Base-by-base conservation (phyloP, 2,329 filamentous ascomycete species). In the Sporothrix variecibatus region DNA sequence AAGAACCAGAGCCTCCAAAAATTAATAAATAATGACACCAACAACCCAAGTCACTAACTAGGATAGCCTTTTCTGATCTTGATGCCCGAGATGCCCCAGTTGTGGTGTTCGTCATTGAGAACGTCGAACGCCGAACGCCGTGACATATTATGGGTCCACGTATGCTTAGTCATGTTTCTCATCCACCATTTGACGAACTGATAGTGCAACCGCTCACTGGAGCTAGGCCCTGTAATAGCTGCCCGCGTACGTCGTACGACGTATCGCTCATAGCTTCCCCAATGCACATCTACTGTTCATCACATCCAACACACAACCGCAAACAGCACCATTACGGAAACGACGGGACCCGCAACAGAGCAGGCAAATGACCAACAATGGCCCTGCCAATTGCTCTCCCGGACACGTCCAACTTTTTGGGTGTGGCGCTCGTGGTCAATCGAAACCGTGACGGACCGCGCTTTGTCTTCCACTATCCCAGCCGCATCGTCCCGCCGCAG, bases 391-490 rank as follows among this genome's bases (percentile, higher is more conserved):
- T 26, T 17, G 80, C 85, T 26, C 82, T 87, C 7, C 85, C 88
- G 73, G 87, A 85, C 79, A 80, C 83, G 49, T 85, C 87, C 77
- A 90, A 89, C 79, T 87, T 90, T 76, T 82, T 95, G 71, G 93
- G 91, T 58, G 89, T 95, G 74, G 89, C 93, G 71, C 88, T 95
- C 53, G 89, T 94, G 77, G 90, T 93, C 78, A 90, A 90, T 79
- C 89, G 92, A 77, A 93, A 92, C 46, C 90, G 92, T 77, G 92
- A 93, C 78, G 94, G 94, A 20, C 93, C 94, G 38, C 90, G 91
- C 76, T 92, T 96, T 78, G 92, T 96, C 78, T 97, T 95, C 82
- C 93, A 97, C 82, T 96, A 96, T 79, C 94, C 94, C n/a, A 87
- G 91, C n/a, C 81, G 84, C 65, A 85, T 89, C 60, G 80, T 80